phyloP scores from a whole-genome alignment of 1,284 basidiomycete genomes.

The Irpex sp. region DNA sequence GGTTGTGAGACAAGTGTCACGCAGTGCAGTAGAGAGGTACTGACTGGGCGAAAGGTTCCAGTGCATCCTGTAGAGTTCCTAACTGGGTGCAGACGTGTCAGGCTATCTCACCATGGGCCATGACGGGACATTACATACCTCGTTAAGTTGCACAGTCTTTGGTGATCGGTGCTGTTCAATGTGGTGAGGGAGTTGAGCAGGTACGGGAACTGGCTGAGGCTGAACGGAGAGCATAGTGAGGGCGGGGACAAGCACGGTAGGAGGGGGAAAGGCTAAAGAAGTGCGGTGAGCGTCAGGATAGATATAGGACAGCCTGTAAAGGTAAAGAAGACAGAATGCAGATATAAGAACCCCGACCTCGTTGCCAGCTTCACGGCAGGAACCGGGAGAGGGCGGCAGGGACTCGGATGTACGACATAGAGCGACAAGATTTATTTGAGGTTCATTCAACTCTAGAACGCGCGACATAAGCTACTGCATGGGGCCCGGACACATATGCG shows the following conservation, averaged over 20 bases:
- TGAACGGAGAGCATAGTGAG: conserved; percentile 36
- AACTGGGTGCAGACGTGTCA: conserved; percentile 31
- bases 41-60: conserved; percentile 57
- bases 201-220: conserved; percentile 23
- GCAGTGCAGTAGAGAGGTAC: conserved; percentile 16
- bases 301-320: conserved; percentile 12
- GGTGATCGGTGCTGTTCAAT: conserved; percentile 24
- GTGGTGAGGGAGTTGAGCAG: conserved; percentile 30
- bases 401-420: conserved; percentile 10
- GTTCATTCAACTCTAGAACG: neutral
- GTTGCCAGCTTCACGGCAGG: conserved; percentile 19
- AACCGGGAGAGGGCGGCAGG: conserved; percentile 16
- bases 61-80: conserved; percentile 46
- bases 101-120: conserved; percentile 12
- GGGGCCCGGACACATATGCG: neutral
- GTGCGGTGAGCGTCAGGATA: conserved; percentile 14
- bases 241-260: conserved; percentile 9
- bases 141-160: conserved; percentile 34
- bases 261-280: conserved; percentile 7
- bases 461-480: neutral
- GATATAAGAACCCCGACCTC: conserved; percentile 14
- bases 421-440: neutral
- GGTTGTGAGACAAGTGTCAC: conserved; percentile 1
- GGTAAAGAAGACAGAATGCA: conserved; percentile 7
- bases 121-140: conserved; percentile 29